phyloP scores from a whole-genome alignment of 768 basidiomycete species.

The Panus rudis region DNA sequence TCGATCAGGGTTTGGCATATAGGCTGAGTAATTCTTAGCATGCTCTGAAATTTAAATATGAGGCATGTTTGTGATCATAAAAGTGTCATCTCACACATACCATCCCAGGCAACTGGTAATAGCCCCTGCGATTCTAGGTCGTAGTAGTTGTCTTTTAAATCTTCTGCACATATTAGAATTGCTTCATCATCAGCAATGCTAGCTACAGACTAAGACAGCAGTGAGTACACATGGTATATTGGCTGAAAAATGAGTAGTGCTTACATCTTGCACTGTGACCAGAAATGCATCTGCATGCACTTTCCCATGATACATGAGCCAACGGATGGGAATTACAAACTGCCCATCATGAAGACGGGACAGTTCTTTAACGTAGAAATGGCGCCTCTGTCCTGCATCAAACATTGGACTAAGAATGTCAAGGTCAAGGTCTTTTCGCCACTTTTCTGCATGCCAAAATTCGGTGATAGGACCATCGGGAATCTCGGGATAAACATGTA shows the following conservation, averaged over 20 bases:
- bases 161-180: neutral
- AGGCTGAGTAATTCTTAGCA: too few species aligned
- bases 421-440: slow-evolving; percentile 1
- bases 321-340: slow-evolving; percentile 14
- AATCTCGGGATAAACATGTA: slow-evolving; percentile 11
- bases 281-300: slow-evolving; percentile 4
- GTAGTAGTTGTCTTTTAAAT: neutral
- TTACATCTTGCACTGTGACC: neutral
- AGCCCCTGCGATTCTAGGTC: neutral
- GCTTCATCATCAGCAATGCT: neutral
- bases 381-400: slow-evolving; percentile 2
- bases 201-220: neutral
- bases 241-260: neutral
- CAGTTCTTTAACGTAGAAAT: slow-evolving; percentile 14
- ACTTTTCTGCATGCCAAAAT: slow-evolving; percentile 11
- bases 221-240: neutral
- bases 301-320: slow-evolving; percentile 2
- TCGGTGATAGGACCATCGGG: slow-evolving; percentile 10
- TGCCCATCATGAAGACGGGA: slow-evolving; percentile 4
- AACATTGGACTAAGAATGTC: slow-evolving; percentile 11
- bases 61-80: too few species aligned
- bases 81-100: too few species aligned
- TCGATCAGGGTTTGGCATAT: slow-evolving; percentile 8
- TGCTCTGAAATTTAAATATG: neutral
- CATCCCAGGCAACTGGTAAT: too few species aligned